Evolutionary conservation across 306 rosid species (phyloP), one percentile per base, ranked within the genome.

Genomic region (Quillaja saponaria): DNA sequence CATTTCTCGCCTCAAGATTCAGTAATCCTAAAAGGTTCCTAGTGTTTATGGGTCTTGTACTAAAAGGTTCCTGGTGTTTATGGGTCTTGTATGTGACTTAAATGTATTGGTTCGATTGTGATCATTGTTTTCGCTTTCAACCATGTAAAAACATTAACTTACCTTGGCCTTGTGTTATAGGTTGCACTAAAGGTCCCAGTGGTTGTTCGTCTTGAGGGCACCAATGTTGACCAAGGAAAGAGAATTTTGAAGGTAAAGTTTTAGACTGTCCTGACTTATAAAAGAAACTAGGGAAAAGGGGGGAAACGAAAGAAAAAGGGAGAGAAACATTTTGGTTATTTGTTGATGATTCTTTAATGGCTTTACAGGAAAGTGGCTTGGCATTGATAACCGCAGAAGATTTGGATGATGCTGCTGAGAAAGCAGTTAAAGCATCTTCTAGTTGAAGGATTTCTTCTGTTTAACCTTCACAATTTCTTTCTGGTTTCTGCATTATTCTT

Each of bases 171-270:
- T 70, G 21, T 67, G 35, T 58, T 73, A 41, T 61, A 92, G 99
- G 99, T 92, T 68, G 71, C 79, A 14, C 80, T 92, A 28, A 87
- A 92, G 74, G 99, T 92, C 54, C 99, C 99, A 6, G 99, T 92
- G 63, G 9, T 92, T 14, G 99, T 92, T 66, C 95, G 99, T 58
- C 99, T 92, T 34, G 99, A 92, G 78, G 99, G 99, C 78, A 92
- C 99, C 64, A 92, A 92, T 8, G 96, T 92, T 38, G 99, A 89
- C 62, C 83, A 89, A 72, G 99, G 99, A 63, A 92, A 87, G 81
- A 81, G 87, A 80, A 92, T 87, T 68, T 67, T 92, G 70, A 92
- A 92, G 98, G 90, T 79, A 73, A 68, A 17, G 10, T 60, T 39
- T 14, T 60, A 34, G 53, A 67, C 50, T 65, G 4, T 51, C 34